These are phyloP conservation scores for Kurtzmaniella natalensis DNA, from an alignment of 1,139 yeast genomes.

Conservation along the genomic window DNA sequence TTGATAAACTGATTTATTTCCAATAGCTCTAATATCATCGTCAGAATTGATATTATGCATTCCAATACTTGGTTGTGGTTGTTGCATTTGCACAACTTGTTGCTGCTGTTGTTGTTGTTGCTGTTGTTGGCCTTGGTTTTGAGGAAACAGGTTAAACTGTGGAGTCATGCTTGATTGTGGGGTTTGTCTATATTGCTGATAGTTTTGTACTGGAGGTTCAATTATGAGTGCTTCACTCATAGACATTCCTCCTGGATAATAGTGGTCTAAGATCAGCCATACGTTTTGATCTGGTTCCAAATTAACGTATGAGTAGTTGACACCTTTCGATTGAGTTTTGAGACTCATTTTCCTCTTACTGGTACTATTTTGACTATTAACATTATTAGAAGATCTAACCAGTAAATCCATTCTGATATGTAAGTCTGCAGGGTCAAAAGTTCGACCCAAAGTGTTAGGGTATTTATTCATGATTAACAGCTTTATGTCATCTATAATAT, in stretches of 20 bases:
- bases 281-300: conserved; percentile 66
- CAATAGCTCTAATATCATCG: neutral
- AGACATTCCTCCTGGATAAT: conserved; percentile 65
- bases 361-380: neutral
- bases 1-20: conserved; percentile 12
- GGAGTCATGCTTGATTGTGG: too few relatives aligned
- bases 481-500: conserved; percentile 73
- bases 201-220: conserved; percentile 29
- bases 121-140: conserved; percentile 9
- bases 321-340: neutral
- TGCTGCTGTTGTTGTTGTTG: too few relatives aligned
- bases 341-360: neutral
- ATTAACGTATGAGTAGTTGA: conserved; percentile 16
- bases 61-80: conserved; percentile 7
- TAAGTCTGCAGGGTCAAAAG: conserved; percentile 69
- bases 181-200: conserved; percentile 5
- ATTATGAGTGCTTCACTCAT: conserved; percentile 65
- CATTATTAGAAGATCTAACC: conserved; percentile 11
- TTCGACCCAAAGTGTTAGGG: conserved; percentile 62
- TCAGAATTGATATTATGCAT: conserved; percentile 10
- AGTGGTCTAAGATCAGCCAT: conserved; percentile 53
- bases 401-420: conserved; percentile 35
- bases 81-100: too few relatives aligned
- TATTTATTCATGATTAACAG: conserved; percentile 54
- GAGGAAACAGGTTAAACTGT: too few relatives aligned